A percentile compares a stretch with the other conserved stretches of the same genome.
phyloP scores from a whole-genome alignment of 306 rosid species.

The Sechiopsis laciniata region DNA sequence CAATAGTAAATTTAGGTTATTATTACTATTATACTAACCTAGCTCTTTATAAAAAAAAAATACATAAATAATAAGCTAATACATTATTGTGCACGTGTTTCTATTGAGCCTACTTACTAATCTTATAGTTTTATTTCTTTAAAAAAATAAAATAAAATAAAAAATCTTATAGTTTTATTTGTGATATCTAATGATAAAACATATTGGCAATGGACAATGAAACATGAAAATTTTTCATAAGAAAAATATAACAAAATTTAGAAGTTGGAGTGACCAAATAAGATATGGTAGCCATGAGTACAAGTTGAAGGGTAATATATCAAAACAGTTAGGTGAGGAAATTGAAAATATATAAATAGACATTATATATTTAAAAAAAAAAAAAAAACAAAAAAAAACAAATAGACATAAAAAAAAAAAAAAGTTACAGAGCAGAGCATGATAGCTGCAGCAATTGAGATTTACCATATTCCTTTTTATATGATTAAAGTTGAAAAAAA shows the following conservation, averaged over 20 bases:
- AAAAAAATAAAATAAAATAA: too few relatives aligned
- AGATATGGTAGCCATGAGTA: not conserved
- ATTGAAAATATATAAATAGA: not conserved
- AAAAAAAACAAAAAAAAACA: not conserved
- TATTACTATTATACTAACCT: too few relatives aligned
- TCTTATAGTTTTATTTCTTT: too few relatives aligned
- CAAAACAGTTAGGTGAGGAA: not conserved
- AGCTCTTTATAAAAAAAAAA: not conserved
- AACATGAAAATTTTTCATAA: not conserved
- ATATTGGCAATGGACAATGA: not conserved
- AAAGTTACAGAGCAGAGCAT: not conserved
- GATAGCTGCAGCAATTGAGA: too few relatives aligned
- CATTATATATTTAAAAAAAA: not conserved
- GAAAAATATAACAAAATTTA: not conserved
- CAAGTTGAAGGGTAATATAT: not conserved
- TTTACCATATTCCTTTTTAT: not conserved
- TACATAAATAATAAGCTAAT: too few relatives aligned
- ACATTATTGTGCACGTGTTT: not conserved
- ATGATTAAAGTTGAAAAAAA: constrained; percentile 1
- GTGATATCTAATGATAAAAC: not conserved
- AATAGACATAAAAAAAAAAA: not conserved
- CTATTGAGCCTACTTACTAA: not conserved
- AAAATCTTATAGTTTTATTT: too few relatives aligned
- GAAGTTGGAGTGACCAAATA: not conserved
- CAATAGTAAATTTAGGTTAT: not conserved